Evolutionary conservation across 441 rosid species (phyloP).

Genomic region (Erodium trifolium): DNA sequence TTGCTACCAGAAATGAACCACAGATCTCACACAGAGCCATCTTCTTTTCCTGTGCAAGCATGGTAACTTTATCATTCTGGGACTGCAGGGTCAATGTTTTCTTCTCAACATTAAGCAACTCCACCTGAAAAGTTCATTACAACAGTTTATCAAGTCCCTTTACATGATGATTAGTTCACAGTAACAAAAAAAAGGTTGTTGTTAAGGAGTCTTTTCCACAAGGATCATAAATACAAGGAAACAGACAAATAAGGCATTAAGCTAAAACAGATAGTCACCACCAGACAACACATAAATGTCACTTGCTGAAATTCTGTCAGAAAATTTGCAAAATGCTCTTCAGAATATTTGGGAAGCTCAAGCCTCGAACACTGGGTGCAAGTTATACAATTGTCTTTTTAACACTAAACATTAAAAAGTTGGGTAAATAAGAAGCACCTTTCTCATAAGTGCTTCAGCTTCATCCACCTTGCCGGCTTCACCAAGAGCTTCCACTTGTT

Average conservation of each 20-base stretch:
- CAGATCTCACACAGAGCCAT: conserved; percentile 95
- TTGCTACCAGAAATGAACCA: conserved; percentile 92
- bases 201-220: not conserved
- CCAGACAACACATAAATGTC: not conserved
- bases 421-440: conserved; percentile 35
- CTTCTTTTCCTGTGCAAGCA: conserved; percentile 87
- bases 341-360: not conserved
- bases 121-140: conserved; percentile 49
- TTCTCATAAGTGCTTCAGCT: conserved; percentile 98
- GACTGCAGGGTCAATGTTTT: conserved; percentile 49
- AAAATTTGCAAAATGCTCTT: not conserved
- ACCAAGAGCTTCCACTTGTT: conserved; percentile 93
- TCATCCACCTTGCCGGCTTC: conserved; percentile 98
- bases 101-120: conserved; percentile 70
- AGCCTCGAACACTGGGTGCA: not conserved
- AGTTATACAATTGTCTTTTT: not conserved
- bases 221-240: not conserved
- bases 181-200: not conserved
- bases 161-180: conserved; percentile 4
- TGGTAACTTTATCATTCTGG: conserved; percentile 40
- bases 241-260: not conserved
- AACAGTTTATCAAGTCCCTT: not conserved
- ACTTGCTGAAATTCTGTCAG: not conserved
- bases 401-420: not conserved
- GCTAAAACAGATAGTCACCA: not conserved